phyloP scores from a whole-genome alignment of 805 yeast species.

The Wickerhamomyces chambardii region DNA sequence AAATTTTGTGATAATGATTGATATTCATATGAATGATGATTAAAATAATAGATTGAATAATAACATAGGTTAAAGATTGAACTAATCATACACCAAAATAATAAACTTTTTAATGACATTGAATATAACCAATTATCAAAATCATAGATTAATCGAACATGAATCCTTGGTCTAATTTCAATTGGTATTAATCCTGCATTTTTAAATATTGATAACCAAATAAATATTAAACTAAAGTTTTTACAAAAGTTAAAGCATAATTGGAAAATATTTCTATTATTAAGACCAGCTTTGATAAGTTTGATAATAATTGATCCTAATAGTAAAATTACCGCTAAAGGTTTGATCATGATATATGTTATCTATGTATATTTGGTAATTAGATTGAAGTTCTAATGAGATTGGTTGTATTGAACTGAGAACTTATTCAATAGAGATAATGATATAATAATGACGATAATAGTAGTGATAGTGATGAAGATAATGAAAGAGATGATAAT shows the following conservation, averaged over 20 bases:
- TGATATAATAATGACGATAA: no score
- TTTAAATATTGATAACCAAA: slow-evolving; percentile 50
- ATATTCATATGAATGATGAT: background rate
- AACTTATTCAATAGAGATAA: no score
- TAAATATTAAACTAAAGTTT: slow-evolving; percentile 42
- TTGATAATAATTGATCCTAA: no score
- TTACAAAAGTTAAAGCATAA: slow-evolving; percentile 33
- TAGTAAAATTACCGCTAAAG: no score
- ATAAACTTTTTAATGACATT: slow-evolving; percentile 5
- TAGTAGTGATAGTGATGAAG: no score
- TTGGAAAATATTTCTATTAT: slow-evolving; percentile 27
- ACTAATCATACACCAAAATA: slow-evolving; percentile 10
- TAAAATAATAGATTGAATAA: background rate
- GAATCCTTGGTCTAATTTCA: slow-evolving; percentile 41
- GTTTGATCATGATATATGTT: no score
- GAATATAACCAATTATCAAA: slow-evolving; percentile 32
- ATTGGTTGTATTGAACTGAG: no score
- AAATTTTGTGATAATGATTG: no score
- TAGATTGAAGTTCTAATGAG: no score
- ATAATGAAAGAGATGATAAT: no score
- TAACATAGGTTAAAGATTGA: slow-evolving; percentile 1
- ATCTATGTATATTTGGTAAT: no score
- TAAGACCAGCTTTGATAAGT: slow-evolving; percentile 10
- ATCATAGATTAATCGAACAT: slow-evolving; percentile 35
- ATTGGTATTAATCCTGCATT: slow-evolving; percentile 51